Conservation (phyloP, 208 protist species). For the Trypanosoma melophagium region DNA sequence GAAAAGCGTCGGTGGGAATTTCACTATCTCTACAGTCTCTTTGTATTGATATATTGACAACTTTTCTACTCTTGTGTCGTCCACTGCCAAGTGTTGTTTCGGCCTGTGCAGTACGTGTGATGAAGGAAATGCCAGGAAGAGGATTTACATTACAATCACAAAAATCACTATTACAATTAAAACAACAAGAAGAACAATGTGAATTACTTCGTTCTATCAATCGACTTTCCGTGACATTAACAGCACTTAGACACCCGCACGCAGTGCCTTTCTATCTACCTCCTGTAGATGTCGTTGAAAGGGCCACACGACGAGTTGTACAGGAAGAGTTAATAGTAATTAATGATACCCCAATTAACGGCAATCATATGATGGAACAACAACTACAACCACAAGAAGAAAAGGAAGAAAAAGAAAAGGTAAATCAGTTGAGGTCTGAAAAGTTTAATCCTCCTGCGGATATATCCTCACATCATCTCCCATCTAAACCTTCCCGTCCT, state of each 20-base stretch:
- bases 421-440: not conserved
- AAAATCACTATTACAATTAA: not conserved
- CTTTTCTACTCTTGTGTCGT: slow-evolving; percentile 24
- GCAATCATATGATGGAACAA: not conserved
- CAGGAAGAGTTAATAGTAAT: not conserved
- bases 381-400: not conserved
- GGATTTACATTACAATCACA: not conserved
- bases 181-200: not conserved
- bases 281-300: slow-evolving; percentile 44
- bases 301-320: slow-evolving; percentile 32
- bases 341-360: too few relatives aligned
- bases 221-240: slow-evolving; percentile 25
- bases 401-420: not conserved
- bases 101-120: slow-evolving; percentile 25
- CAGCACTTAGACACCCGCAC: slow-evolving; percentile 43
- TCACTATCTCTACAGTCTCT: slow-evolving; percentile 2
- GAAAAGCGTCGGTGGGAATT: too few relatives aligned
- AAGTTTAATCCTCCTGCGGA: too few relatives aligned
- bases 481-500: too few relatives aligned
- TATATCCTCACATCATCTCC: too few relatives aligned
- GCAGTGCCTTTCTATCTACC: slow-evolving; percentile 54
- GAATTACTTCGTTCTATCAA: slow-evolving; percentile 26
- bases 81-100: slow-evolving; percentile 22
- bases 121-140: slow-evolving; percentile 21
- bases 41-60: slow-evolving; percentile 26